Conservation (phyloP, 2,329 filamentous ascomycete genomes). For the Dryadomyces quercus-mongolicae region DNA sequence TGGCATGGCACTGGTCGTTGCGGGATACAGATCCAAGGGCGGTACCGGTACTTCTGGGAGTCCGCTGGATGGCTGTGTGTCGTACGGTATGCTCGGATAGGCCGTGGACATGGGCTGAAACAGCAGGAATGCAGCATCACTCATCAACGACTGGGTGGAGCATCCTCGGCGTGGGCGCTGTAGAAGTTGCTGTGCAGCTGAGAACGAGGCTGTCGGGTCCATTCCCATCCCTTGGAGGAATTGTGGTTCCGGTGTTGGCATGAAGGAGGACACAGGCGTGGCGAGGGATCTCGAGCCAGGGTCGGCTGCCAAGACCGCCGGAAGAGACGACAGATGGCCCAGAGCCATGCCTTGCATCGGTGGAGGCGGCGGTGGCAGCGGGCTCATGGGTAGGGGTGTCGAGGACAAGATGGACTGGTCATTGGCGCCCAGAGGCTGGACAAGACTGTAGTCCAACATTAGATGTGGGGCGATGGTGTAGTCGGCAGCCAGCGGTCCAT, state of each 20-base stretch:
- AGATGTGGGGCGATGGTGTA: neutral
- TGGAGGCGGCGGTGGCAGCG: too few species aligned
- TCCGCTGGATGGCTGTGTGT: too few species aligned
- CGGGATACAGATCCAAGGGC: neutral
- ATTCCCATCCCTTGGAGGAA: neutral
- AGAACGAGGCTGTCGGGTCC: neutral
- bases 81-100: too few species aligned
- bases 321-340: too few species aligned
- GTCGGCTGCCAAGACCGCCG: too few species aligned
- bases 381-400: too few species aligned
- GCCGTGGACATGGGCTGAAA: too few species aligned
- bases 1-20: neutral
- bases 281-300: too few species aligned
- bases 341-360: too few species aligned
- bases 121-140: too few species aligned
- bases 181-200: neutral
- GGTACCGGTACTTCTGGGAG: too few species aligned
- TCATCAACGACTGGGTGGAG: neutral
- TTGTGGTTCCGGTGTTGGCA: neutral
- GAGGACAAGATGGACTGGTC: neutral
- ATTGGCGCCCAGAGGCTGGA: neutral
- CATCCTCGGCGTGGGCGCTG: neutral
- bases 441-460: neutral
- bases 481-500: neutral
- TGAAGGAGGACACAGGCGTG: too few species aligned